phyloP scores from a whole-genome alignment of 1,284 basidiomycete species.

The Ustilago lituana region DNA sequence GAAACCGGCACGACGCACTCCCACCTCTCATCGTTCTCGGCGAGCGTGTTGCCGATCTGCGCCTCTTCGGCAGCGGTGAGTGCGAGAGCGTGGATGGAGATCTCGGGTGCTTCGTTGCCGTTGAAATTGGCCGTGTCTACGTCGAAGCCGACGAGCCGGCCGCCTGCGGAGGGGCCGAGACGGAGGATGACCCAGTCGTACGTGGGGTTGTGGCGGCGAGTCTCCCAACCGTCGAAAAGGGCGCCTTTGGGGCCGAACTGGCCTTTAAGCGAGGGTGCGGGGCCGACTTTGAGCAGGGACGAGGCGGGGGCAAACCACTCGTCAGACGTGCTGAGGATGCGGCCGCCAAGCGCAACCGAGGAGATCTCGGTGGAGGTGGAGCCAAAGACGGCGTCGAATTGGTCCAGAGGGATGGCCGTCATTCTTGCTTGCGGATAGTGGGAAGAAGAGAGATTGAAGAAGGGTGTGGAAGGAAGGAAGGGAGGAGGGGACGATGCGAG shows the following conservation, averaged over 20 bases:
- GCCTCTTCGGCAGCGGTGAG: conserved; percentile 45
- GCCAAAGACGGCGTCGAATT: conserved; percentile 44
- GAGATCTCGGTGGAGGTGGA: conserved; percentile 77
- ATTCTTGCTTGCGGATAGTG: too few relatives aligned
- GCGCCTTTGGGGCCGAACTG: conserved; percentile 96
- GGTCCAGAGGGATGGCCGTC: conserved; percentile 42
- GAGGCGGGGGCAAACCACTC: conserved; percentile 92
- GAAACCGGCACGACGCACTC: conserved; percentile 50
- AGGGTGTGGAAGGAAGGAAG: conserved; percentile 1
- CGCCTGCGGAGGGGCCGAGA: conserved; percentile 79
- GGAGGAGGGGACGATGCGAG: neutral
- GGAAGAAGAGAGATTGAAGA: too few relatives aligned
- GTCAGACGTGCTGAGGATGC: conserved; percentile 82
- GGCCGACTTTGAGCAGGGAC: conserved; percentile 77
- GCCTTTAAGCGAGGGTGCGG: conserved; percentile 75
- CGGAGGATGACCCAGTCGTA: conserved; percentile 94
- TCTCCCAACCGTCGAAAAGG: conserved; percentile 94
- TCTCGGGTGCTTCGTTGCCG: conserved; percentile 79
- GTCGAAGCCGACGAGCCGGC: conserved; percentile 81
- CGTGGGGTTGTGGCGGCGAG: conserved; percentile 83
- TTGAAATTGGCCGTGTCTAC: conserved; percentile 96
- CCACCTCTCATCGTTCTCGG: conserved; percentile 63
- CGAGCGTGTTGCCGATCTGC: conserved; percentile 32
- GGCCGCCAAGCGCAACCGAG: conserved; percentile 82
- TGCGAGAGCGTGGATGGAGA: conserved; percentile 50